Conservation (phyloP, 805 yeast species). For the Kodamaea lidongshanica region DNA sequence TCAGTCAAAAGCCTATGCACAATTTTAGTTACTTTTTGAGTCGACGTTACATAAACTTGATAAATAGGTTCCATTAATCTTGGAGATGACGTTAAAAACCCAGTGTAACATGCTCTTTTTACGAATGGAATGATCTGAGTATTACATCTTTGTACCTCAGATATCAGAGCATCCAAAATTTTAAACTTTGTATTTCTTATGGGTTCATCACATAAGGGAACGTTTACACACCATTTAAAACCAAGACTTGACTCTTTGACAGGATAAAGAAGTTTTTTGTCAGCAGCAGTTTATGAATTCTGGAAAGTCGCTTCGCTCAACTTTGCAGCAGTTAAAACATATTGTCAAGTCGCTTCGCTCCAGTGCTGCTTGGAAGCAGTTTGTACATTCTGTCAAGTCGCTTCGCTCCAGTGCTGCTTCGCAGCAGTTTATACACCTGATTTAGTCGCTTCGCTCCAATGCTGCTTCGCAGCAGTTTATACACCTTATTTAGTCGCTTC, state of each 20-base stretch:
- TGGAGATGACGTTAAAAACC: conserved; percentile 73
- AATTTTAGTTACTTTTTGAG: conserved; percentile 41
- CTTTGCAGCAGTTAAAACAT: too few relatives aligned
- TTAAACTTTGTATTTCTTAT: conserved; percentile 65
- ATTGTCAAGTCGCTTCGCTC: too few relatives aligned
- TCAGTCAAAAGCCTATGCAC: conserved; percentile 45
- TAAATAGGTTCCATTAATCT: conserved; percentile 78
- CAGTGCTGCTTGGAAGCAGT: too few relatives aligned
- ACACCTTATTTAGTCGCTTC: too few relatives aligned
- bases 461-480: too few relatives aligned
- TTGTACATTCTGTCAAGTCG: too few relatives aligned
- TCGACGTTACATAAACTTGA: conserved; percentile 52
- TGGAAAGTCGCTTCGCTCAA: too few relatives aligned
- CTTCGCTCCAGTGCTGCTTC: too few relatives aligned
- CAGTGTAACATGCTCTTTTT: conserved; percentile 78
- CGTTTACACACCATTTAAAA: conserved; percentile 73
- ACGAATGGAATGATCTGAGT: conserved; percentile 77
- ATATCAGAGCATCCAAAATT: conserved; percentile 54
- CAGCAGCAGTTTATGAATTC: too few relatives aligned
- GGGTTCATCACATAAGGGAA: conserved; percentile 87
- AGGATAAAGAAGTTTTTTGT: conserved; percentile 40
- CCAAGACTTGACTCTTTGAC: conserved; percentile 62
- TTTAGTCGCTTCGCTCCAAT: too few relatives aligned
- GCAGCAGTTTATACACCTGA: too few relatives aligned
- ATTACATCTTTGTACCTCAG: conserved; percentile 46